Evolutionary conservation across 805 yeast species (phyloP).

Genomic region (Debaryomyces prosopidis): DNA sequence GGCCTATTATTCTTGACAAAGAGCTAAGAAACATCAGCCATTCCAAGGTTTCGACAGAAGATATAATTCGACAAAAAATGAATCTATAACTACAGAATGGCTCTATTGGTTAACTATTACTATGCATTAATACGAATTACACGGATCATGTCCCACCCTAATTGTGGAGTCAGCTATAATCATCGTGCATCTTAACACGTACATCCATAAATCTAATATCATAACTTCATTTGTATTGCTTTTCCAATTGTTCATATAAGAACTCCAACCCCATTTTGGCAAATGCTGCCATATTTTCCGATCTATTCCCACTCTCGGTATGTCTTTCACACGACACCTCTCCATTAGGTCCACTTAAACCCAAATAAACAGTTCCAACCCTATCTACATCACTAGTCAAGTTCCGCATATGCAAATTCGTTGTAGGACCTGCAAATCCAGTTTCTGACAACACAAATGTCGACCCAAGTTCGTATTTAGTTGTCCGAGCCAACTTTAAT

Average conservation of each 20-base stretch:
- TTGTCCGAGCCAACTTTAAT: constrained; percentile 71
- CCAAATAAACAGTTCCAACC: constrained; percentile 72
- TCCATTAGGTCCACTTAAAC: constrained; percentile 65
- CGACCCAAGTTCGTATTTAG: constrained; percentile 78
- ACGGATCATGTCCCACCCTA: too few species aligned
- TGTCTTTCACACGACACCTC: constrained; percentile 46
- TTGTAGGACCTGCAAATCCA: constrained; percentile 82
- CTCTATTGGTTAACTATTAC: too few species aligned
- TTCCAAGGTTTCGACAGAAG: too few species aligned
- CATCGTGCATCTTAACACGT: too few species aligned
- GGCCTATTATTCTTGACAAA: too few species aligned
- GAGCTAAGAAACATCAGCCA: too few species aligned
- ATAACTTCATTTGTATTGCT: background rate
- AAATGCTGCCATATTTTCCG: constrained; percentile 72
- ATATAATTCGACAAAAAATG: too few species aligned
- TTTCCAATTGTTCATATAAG: constrained; percentile 50
- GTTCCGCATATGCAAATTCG: constrained; percentile 39
- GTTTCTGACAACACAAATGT: constrained; percentile 82
- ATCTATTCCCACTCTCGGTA: constrained; percentile 54
- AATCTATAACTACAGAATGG: too few species aligned
- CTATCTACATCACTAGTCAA: constrained; percentile 20
- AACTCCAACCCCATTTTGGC: constrained; percentile 67
- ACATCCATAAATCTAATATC: too few species aligned
- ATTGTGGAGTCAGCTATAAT: too few species aligned
- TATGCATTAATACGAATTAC: too few species aligned